Conservation (phyloP, 257 asterid species). For the Solanum pennellii region DNA sequence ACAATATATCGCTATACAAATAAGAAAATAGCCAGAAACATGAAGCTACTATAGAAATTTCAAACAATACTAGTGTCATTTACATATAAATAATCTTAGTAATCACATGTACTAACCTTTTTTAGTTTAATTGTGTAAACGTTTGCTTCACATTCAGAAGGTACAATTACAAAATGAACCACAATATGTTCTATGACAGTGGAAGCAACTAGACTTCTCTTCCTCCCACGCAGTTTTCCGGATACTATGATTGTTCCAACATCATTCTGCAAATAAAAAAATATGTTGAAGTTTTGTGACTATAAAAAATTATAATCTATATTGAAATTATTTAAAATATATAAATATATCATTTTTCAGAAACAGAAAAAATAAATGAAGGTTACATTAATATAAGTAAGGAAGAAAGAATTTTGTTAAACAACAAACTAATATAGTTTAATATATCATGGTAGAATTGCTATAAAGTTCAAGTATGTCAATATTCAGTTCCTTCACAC, state of each 20-base stretch:
- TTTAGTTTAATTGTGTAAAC: not conserved
- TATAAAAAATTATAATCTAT: not conserved
- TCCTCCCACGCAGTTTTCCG: not conserved
- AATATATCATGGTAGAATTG: not conserved
- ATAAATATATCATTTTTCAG: no score
- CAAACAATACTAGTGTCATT: not conserved
- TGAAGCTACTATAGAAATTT: not conserved
- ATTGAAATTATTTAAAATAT: not conserved
- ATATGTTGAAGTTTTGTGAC: not conserved
- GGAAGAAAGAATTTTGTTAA: not conserved
- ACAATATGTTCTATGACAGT: not conserved
- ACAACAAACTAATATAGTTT: not conserved
- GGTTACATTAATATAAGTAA: not conserved
- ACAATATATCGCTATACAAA: not conserved
- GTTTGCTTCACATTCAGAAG: not conserved
- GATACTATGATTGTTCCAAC: not conserved
- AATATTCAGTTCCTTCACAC: not conserved
- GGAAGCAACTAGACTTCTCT: not conserved
- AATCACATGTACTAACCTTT: not conserved
- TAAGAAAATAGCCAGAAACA: not conserved
- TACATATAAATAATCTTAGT: not conserved
- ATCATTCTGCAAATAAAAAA: not conserved
- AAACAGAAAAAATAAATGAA: not conserved
- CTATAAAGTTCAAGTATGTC: not conserved
- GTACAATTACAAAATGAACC: not conserved